These are phyloP conservation scores for Alectoria sarmentosa DNA, from an alignment of 495 filamentous ascomycete species.

Conservation along the genomic window DNA sequence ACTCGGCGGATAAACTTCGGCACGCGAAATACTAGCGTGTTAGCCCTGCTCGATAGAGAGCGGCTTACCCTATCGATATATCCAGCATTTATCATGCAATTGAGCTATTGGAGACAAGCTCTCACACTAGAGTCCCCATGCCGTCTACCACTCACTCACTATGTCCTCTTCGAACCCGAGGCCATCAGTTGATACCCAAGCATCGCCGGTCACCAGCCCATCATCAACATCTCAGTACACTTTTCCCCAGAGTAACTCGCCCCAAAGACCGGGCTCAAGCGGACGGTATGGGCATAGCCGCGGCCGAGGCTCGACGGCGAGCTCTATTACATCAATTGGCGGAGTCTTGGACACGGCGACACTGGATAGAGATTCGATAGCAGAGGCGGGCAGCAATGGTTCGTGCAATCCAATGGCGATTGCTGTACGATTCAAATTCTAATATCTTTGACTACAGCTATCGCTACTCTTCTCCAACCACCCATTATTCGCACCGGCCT, in stretches of 20 bases:
- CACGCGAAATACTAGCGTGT: too few species aligned
- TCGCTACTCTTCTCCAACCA: slow-evolving; percentile 85
- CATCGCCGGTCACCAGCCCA: slow-evolving; percentile 45
- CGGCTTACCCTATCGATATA: background rate
- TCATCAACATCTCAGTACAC: slow-evolving; percentile 51
- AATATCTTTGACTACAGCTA: slow-evolving; percentile 51
- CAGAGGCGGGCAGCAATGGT: slow-evolving; percentile 79
- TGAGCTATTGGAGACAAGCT: slow-evolving; percentile 13
- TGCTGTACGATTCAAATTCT: too few species aligned
- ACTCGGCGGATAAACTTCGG: too few species aligned
- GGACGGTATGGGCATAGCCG: slow-evolving; percentile 38
- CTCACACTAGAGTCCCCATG: slow-evolving; percentile 10
- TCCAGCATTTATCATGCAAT: slow-evolving; percentile 2
- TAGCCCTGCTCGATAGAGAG: too few species aligned
- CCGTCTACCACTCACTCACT: slow-evolving; percentile 30
- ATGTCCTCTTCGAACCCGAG: slow-evolving; percentile 63
- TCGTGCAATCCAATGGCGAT: slow-evolving; percentile 15
- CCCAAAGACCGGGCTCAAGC: slow-evolving; percentile 37
- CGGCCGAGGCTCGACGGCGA: slow-evolving; percentile 76
- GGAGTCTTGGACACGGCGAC: slow-evolving; percentile 61
- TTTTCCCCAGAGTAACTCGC: slow-evolving; percentile 42
- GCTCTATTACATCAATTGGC: slow-evolving; percentile 76
- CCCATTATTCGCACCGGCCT: slow-evolving; percentile 86
- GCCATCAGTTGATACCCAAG: slow-evolving; percentile 64
- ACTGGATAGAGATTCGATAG: slow-evolving; percentile 52